Conservation (phyloP, 805 yeast species). For the Ascoidea rubescens region DNA sequence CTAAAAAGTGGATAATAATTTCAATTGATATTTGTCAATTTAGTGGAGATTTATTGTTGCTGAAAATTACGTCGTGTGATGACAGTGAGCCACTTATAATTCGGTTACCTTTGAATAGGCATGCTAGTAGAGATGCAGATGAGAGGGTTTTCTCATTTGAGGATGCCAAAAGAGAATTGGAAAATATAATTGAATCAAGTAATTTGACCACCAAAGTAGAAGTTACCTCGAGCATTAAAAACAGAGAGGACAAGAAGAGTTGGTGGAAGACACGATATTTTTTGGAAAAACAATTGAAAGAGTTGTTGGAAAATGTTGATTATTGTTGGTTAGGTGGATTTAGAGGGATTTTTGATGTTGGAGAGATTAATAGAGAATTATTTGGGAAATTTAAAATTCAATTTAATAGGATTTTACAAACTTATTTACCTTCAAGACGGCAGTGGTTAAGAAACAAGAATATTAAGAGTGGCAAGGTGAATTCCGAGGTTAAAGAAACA, state of each 20-base stretch:
- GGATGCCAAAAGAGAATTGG: constrained; percentile 32
- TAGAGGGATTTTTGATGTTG: constrained; percentile 39
- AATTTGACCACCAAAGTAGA: constrained; percentile 42
- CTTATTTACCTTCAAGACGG: constrained; percentile 34
- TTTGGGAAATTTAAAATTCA: constrained; percentile 21
- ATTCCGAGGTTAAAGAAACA: constrained; percentile 1
- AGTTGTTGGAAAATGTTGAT: constrained; percentile 45
- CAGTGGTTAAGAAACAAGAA: constrained; percentile 4
- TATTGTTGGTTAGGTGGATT: constrained; percentile 70
- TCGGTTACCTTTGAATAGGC: constrained; percentile 47
- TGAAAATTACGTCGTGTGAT: constrained; percentile 23
- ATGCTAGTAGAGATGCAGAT: constrained; percentile 28
- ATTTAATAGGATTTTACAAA: constrained; percentile 26
- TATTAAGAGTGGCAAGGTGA: neutral
- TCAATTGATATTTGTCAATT: constrained; percentile 45
- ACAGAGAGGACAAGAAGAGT: constrained; percentile 42
- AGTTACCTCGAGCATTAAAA: constrained; percentile 34
- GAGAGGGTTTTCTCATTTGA: constrained; percentile 27
- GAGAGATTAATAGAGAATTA: constrained; percentile 14
- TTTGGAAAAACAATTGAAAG: constrained; percentile 42
- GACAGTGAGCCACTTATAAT: constrained; percentile 28
- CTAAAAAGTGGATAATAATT: constrained; percentile 42
- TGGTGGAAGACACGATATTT: constrained; percentile 72
- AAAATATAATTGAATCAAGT: constrained; percentile 42
- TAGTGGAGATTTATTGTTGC: constrained; percentile 43